Evolutionary conservation across 208 protist species (phyloP).

Genomic region (Leishmania lainsoni): DNA sequence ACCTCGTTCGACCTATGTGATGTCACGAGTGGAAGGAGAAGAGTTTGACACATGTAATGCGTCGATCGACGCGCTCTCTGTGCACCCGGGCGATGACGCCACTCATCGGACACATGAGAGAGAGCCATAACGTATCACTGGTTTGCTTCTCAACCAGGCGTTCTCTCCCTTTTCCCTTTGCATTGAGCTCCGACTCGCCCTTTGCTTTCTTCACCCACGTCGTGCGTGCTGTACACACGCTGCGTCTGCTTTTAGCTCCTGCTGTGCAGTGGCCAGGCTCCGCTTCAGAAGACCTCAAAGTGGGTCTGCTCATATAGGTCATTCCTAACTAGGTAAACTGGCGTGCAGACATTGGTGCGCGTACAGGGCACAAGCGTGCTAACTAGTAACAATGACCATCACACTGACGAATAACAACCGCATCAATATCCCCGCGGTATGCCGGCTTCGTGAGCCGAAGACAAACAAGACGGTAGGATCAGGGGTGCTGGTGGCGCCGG

Average conservation of each 20-base stretch:
- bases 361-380: background rate
- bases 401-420: slow-evolving; percentile 68
- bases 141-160: background rate
- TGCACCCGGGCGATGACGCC: background rate
- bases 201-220: background rate
- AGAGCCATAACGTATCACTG: background rate
- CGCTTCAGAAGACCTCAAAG: background rate
- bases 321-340: background rate
- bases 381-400: slow-evolving; percentile 35
- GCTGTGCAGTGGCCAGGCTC: background rate
- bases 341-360: background rate
- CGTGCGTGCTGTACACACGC: background rate
- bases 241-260: background rate
- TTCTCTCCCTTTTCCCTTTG: background rate
- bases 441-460: slow-evolving; percentile 55
- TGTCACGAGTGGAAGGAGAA: background rate
- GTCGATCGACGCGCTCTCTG: background rate
- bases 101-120: background rate
- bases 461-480: slow-evolving; percentile 59
- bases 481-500: slow-evolving; percentile 68
- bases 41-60: background rate
- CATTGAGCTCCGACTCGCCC: background rate
- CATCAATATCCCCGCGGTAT: slow-evolving; percentile 88
- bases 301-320: background rate
- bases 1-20: background rate